Evolutionary conservation across 768 basidiomycete species (phyloP).

Genomic region (Trametes punicea): DNA sequence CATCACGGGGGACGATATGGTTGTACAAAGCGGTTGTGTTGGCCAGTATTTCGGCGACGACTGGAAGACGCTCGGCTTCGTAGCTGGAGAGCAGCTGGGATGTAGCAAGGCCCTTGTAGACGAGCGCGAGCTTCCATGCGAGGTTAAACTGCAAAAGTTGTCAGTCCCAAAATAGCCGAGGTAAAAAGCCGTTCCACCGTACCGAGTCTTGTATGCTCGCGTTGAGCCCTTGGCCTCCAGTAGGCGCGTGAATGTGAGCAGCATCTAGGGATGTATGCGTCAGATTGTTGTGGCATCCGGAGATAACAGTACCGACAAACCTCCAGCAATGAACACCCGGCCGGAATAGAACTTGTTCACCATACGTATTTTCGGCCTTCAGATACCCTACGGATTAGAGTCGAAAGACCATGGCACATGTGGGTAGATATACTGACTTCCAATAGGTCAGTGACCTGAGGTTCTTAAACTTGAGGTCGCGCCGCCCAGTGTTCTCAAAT

Average conservation of each 20-base stretch:
- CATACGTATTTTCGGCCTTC: slow-evolving; percentile 48
- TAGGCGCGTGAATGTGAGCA: slow-evolving; percentile 45
- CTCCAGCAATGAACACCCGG: slow-evolving; percentile 45
- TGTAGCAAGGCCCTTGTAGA: slow-evolving; percentile 24
- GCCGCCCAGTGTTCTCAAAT: slow-evolving; percentile 26
- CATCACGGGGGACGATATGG: neutral
- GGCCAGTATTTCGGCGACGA: slow-evolving; percentile 30
- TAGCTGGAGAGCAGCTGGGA: slow-evolving; percentile 29
- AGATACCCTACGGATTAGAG: slow-evolving; percentile 7
- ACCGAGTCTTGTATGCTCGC: slow-evolving; percentile 29
- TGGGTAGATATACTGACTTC: slow-evolving; percentile 25
- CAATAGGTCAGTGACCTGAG: slow-evolving; percentile 22
- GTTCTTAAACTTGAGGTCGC: slow-evolving; percentile 32
- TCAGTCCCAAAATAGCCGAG: neutral
- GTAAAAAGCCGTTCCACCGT: too few species aligned
- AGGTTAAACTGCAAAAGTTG: slow-evolving; percentile 26
- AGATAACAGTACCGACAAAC: slow-evolving; percentile 26
- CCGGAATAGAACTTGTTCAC: slow-evolving; percentile 40
- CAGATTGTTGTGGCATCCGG: neutral
- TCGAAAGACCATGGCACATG: neutral
- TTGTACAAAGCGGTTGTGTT: slow-evolving; percentile 18
- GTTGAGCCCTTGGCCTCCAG: slow-evolving; percentile 40
- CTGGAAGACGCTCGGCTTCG: slow-evolving; percentile 30
- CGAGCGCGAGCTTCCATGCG: slow-evolving; percentile 32
- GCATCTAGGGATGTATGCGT: neutral